Conservation (phyloP, 1,284 basidiomycete species). For the Hemileia vastatrix region DNA sequence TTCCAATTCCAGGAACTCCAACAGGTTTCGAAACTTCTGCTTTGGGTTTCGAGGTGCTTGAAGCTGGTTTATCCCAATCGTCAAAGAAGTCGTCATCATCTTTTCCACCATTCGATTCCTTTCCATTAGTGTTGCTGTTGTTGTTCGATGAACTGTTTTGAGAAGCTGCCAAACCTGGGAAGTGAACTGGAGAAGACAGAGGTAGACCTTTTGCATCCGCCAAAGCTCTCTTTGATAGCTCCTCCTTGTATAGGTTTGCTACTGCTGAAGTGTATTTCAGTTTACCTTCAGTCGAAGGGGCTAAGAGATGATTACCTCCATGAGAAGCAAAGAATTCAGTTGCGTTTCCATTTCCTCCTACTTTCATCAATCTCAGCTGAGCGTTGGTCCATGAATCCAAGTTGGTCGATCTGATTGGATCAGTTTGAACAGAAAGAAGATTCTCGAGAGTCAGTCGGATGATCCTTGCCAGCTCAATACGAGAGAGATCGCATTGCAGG, state of each 20-base stretch:
- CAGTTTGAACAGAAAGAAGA: too few relatives aligned
- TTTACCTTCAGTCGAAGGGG: slow-evolving; percentile 68
- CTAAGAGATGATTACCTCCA: slow-evolving; percentile 60
- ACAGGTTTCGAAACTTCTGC: slow-evolving; percentile 16
- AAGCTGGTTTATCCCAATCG: slow-evolving; percentile 75
- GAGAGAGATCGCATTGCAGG: too few relatives aligned
- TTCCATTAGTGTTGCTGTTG: slow-evolving; percentile 42
- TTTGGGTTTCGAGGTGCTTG: slow-evolving; percentile 48
- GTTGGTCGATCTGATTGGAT: slow-evolving; percentile 64
- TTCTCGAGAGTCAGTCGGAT: not conserved
- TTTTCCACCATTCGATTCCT: slow-evolving; percentile 48
- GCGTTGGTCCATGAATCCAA: slow-evolving; percentile 86
- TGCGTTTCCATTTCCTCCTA: slow-evolving; percentile 87
- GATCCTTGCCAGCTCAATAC: not conserved
- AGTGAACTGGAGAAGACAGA: slow-evolving; percentile 50
- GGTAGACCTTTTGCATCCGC: slow-evolving; percentile 58
- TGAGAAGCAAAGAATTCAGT: slow-evolving; percentile 83
- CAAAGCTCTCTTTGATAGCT: slow-evolving; percentile 68
- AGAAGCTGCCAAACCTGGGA: slow-evolving; percentile 57
- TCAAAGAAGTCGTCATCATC: slow-evolving; percentile 85
- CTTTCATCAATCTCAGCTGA: slow-evolving; percentile 92
- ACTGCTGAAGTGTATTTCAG: slow-evolving; percentile 78
- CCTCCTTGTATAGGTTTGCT: slow-evolving; percentile 84
- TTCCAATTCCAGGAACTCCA: slow-evolving; percentile 21
- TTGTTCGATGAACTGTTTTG: slow-evolving; percentile 23